These are phyloP conservation scores for Hypoxylon rubiginosum DNA, from an alignment of 2,329 filamentous ascomycete species.

Conservation along the genomic window DNA sequence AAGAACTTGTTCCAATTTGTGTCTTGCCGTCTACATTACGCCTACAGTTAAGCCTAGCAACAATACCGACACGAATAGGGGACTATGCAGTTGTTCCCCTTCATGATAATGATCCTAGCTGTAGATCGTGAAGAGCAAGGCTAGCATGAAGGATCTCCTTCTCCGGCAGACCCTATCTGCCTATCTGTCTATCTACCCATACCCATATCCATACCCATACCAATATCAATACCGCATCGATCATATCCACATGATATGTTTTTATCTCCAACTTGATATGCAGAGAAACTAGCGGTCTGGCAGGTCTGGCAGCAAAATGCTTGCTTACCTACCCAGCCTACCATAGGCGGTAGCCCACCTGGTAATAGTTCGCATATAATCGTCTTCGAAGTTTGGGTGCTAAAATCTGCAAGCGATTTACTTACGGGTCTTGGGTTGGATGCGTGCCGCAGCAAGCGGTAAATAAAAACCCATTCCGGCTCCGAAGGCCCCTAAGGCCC, in stretches of 20 bases:
- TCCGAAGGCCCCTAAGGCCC: too few species aligned
- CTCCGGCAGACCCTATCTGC: slow-evolving; percentile 11
- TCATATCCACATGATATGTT: slow-evolving; percentile 22
- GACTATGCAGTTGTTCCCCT: neutral
- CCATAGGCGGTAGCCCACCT: neutral
- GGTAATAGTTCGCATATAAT: slow-evolving; percentile 27
- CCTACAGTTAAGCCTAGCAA: slow-evolving; percentile 6
- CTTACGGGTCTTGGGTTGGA: slow-evolving; percentile 25
- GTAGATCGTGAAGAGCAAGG: slow-evolving; percentile 30
- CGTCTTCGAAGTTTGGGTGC: slow-evolving; percentile 27
- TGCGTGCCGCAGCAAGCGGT: slow-evolving; percentile 27
- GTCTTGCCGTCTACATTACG: neutral
- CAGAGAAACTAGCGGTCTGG: slow-evolving; percentile 41
- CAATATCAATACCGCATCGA: slow-evolving; percentile 9
- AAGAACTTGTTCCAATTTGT: neutral
- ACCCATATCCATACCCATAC: too few species aligned
- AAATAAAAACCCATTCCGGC: slow-evolving; percentile 27
- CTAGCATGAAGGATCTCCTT: slow-evolving; percentile 19
- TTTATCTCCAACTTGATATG: slow-evolving; percentile 35
- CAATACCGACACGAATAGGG: slow-evolving; percentile 7
- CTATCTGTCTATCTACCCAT: too few species aligned
- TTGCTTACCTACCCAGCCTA: slow-evolving; percentile 31
- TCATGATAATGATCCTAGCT: slow-evolving; percentile 26
- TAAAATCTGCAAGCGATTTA: slow-evolving; percentile 38
- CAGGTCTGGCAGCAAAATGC: neutral